Evolutionary conservation across 805 yeast genomes (phyloP), one percentile per base, ranked within the genome.

Genomic region (Kluyveromyces dobzhanskii): DNA sequence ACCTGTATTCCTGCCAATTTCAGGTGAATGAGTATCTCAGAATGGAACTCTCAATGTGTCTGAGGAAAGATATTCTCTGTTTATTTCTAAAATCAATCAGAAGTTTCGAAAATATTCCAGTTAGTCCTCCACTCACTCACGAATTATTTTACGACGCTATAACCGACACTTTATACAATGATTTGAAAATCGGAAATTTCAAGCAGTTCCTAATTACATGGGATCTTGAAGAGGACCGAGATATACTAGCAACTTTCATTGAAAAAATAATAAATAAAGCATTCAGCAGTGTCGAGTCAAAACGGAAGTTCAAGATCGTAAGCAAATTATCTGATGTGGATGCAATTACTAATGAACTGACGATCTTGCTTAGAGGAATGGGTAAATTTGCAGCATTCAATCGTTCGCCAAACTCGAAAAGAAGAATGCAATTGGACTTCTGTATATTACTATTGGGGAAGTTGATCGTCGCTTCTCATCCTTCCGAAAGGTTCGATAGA

Each of bases 21-120:
- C 32, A 29, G 3, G 48, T 40, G 28, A 34, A 47, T n/a, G 25
- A 23, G 4, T 12, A 17, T 2, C 50, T 47, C 34, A 50, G 46
- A 36, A 18, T 43, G 5, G 37, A 32, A 30, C 44, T 37, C 24
- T 43, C 57, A 3, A 40, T 58, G 50, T 32, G 37, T 5, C 33
- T 57, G 21, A 42, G 57, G 28, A 47, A 52, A 24, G 43, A 40
- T 16, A 33, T 54, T 7, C 43, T 55, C 11, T 41, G 48, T 8
- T 17, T 43, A 19, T 46, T 46, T 38, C 48, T 52, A 32, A 44
- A 38, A 38, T 17, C 54, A 6, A 10, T 17, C 10, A 8, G 8
- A 5, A 18, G 14, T 27, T 27, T 7, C n/a, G 16, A 27, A 14
- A 27, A 11, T 7, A 5, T 7, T n/a, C 7, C 6, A 12, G 12